Evolutionary conservation across 2,329 filamentous ascomycete genomes (phyloP).

Genomic region (Didymella lethalis): DNA sequence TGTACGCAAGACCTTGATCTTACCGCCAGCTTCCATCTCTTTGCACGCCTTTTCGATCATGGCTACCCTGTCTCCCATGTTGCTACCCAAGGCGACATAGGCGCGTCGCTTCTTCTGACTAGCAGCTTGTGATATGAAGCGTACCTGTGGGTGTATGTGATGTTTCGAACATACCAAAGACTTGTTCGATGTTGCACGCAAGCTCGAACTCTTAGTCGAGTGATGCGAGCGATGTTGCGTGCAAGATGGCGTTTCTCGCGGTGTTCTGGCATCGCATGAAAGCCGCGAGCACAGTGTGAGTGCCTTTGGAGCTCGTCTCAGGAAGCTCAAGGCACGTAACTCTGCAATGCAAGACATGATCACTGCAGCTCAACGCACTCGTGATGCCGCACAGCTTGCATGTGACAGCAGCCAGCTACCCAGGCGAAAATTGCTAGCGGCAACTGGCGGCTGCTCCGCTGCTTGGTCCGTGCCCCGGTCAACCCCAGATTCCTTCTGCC

Average conservation of each 20-base stretch:
- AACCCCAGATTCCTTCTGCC: not conserved
- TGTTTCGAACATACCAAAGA: not conserved
- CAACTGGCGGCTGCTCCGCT: slow-evolving; percentile 18
- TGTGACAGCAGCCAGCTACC: slow-evolving; percentile 29
- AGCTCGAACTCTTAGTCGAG: not conserved
- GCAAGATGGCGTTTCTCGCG: not conserved
- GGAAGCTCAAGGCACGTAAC: slow-evolving; percentile 3
- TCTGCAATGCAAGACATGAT: slow-evolving; percentile 16
- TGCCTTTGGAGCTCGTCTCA: not conserved
- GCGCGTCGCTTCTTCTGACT: slow-evolving; percentile 57
- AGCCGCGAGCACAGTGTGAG: not conserved
- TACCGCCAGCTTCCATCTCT: slow-evolving; percentile 72
- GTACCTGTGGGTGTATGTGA: slow-evolving; percentile 1
- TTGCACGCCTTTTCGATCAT: slow-evolving; percentile 86
- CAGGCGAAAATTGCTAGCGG: slow-evolving; percentile 22
- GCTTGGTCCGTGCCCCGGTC: slow-evolving; percentile 13
- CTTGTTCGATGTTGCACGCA: not conserved
- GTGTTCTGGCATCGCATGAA: not conserved
- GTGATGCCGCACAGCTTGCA: slow-evolving; percentile 20
- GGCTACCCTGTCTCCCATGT: slow-evolving; percentile 82
- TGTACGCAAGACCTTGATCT: slow-evolving; percentile 78
- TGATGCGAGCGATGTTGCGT: slow-evolving; percentile 6
- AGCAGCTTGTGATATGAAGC: slow-evolving; percentile 23
- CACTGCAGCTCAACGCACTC: slow-evolving; percentile 2
- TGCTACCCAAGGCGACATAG: slow-evolving; percentile 91